Evolutionary conservation across 1,284 basidiomycete species (phyloP), one percentile per base, ranked within the genome.

Genomic region (Xerocomus nothofagi): DNA sequence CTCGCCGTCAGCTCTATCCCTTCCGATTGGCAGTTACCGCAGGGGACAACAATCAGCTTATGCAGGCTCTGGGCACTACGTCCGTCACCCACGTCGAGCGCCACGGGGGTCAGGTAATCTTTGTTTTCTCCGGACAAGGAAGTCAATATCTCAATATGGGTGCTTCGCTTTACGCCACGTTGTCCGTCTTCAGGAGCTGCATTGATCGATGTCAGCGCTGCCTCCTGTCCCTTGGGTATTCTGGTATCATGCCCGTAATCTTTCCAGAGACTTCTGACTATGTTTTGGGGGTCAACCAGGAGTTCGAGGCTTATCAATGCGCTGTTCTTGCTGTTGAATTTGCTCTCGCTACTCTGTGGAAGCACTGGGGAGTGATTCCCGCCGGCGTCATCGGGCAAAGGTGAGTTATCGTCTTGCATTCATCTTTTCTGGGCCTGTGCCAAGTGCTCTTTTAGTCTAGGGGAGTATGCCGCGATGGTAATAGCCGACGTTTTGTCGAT

Each of bases 81-180:
- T 44, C 67, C 0, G 55, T 71, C 24, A 57, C 63, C 14, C 63
- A 71, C 32, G 66, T 68, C 9, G 50, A 63, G 11, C 49, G 60
- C 9, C 46, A 52, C 6, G 50, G 57, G 3, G 65, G 66, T 12
- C 67, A 69, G 6, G 71, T 77, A 3, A 72, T 80, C 1, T 86
- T 88, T 54, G 79, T 86, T 6, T 88, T 86, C 65, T 83, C 86
- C 15, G 86, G 86, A 6, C 84, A 87, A 62, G 86, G 86, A 33
- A 72, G 77, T 30, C 83, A 86, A 54, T 82, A 84, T 63, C 54
- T 72, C n/a, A 77, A 80, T 4, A 86, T 88, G 84, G 84, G 83
- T 1, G 54, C 66, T 12, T 65, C 66, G 0, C 71, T 88, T 10
- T 88, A 88, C 52, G 58, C 58, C 37, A 71, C 71, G 1, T 73